Evolutionary conservation across 108 stramenopile species (phyloP).

Genomic region (Discostella stelligeroides): DNA sequence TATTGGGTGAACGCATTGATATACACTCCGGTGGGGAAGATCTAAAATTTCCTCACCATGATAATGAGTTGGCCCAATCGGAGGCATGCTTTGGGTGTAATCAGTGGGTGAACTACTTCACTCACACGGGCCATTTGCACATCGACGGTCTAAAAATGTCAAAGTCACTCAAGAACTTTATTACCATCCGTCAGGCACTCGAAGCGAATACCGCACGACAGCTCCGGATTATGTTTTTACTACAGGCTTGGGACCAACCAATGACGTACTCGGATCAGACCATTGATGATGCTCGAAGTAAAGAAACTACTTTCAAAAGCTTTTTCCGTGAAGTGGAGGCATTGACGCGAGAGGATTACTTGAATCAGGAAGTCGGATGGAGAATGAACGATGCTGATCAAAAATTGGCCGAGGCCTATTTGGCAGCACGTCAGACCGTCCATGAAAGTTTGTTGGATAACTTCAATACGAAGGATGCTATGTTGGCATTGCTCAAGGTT

Average conservation of each 20-base stretch:
- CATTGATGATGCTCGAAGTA: slow-evolving; percentile 91
- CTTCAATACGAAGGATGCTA: slow-evolving; percentile 91
- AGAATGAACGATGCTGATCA: slow-evolving; percentile 60
- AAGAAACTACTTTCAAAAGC: slow-evolving; percentile 86
- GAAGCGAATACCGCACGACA: slow-evolving; percentile 83
- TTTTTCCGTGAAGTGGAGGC: slow-evolving; percentile 96
- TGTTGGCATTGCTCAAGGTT: slow-evolving; percentile 76
- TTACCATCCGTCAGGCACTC: slow-evolving; percentile 92
- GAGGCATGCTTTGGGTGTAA: slow-evolving; percentile 77
- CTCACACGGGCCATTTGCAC: slow-evolving; percentile 94
- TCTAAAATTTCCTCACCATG: slow-evolving; percentile 99
- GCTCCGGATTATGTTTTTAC: slow-evolving; percentile 91
- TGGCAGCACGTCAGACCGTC: slow-evolving; percentile 60
- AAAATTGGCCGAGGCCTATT: slow-evolving; percentile 56
- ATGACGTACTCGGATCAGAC: slow-evolving; percentile 97
- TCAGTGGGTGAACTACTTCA: slow-evolving; percentile 94
- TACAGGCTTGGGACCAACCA: slow-evolving; percentile 92
- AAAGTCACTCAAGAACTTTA: slow-evolving; percentile 96
- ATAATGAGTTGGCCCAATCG: slow-evolving; percentile 99
- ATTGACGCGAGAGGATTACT: slow-evolving; percentile 64
- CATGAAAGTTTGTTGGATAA: slow-evolving; percentile 88
- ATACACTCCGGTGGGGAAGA: slow-evolving; percentile 97
- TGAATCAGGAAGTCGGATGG: slow-evolving; percentile 63
- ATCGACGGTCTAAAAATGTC: slow-evolving; percentile 97
- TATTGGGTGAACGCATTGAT: slow-evolving; percentile 85